Percentiles rank a stretch among this genome's conserved stretches.
Evolutionary conservation across 306 rosid species (phyloP).

Genomic region (Canavalia gladiata): DNA sequence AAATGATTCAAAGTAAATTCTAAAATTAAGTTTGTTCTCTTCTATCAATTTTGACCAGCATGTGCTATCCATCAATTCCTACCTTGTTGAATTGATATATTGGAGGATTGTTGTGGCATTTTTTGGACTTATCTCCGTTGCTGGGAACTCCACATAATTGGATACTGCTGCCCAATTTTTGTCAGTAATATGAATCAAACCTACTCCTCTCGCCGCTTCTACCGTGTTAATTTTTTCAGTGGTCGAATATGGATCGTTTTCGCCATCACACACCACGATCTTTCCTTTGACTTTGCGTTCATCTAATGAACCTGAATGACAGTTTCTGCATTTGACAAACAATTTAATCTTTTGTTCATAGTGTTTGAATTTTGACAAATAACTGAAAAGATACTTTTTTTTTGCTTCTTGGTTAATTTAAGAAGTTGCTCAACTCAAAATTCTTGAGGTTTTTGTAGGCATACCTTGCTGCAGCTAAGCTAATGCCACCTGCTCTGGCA

Average conservation of each 20-base stretch:
- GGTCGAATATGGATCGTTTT: not conserved
- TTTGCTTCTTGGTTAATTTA: not conserved
- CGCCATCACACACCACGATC: slow-evolving; percentile 70
- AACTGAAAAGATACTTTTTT: not conserved
- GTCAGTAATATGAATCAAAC: slow-evolving; percentile 60
- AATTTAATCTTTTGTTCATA: not conserved
- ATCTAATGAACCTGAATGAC: slow-evolving; percentile 59
- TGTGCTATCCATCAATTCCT: not conserved
- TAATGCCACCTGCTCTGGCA: slow-evolving; percentile 50
- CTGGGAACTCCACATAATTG: slow-evolving; percentile 52
- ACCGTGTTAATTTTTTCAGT: slow-evolving; percentile 29
- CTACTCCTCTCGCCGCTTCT: slow-evolving; percentile 58
- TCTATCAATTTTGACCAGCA: not conserved
- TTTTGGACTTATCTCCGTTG: slow-evolving; percentile 53
- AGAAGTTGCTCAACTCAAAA: not conserved
- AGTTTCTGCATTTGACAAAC: slow-evolving; percentile 55
- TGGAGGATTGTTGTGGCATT: slow-evolving; percentile 58
- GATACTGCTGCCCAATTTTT: slow-evolving; percentile 26
- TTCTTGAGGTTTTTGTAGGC: not conserved
- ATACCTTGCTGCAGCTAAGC: slow-evolving; percentile 62
- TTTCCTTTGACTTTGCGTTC: slow-evolving; percentile 64
- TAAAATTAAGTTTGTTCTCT: not conserved
- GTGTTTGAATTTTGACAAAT: not conserved
- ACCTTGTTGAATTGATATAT: slow-evolving; percentile 79
- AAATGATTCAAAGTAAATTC: not conserved